phyloP scores from a whole-genome alignment of 2,329 filamentous ascomycete species.

The Claviceps africana region DNA sequence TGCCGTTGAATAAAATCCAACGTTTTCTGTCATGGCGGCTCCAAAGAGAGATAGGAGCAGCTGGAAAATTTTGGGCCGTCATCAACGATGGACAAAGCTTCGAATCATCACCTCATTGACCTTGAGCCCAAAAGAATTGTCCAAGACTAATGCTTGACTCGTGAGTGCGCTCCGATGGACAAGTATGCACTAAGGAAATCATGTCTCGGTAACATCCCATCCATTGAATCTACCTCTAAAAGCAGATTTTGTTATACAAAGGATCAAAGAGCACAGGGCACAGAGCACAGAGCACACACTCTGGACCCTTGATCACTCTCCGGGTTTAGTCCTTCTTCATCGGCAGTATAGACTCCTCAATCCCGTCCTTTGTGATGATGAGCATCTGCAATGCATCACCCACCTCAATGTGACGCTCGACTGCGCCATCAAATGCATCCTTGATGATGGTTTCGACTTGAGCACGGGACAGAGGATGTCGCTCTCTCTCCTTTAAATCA shows the following conservation, averaged over 20 bases:
- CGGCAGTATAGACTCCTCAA: constrained; percentile 69
- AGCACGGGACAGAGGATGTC: constrained; percentile 53
- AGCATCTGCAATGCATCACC: constrained; percentile 93
- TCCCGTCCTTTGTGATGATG: constrained; percentile 75
- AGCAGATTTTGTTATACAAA: constrained; percentile 5
- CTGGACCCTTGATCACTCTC: no score
- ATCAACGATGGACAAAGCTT: neutral
- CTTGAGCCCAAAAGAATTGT: neutral
- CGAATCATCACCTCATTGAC: neutral
- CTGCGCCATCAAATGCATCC: constrained; percentile 95
- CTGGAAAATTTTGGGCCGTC: neutral
- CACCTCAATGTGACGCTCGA: constrained; percentile 97
- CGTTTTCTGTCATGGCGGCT: neutral
- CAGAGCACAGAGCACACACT: neutral
- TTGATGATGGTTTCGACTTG: constrained; percentile 80
- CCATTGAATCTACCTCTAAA: constrained; percentile 2
- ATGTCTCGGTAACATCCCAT: neutral
- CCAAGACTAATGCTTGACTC: neutral
- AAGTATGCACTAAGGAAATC: neutral
- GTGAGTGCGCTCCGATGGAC: neutral
- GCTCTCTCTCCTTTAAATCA: constrained; percentile 57
- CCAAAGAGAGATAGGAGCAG: no score
- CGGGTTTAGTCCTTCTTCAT: constrained; percentile 75
- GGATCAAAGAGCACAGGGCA: neutral
- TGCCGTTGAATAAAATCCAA: neutral